Evolutionary conservation across 345 rosid species (phyloP).

Genomic region (Atalantia buxifolia): DNA sequence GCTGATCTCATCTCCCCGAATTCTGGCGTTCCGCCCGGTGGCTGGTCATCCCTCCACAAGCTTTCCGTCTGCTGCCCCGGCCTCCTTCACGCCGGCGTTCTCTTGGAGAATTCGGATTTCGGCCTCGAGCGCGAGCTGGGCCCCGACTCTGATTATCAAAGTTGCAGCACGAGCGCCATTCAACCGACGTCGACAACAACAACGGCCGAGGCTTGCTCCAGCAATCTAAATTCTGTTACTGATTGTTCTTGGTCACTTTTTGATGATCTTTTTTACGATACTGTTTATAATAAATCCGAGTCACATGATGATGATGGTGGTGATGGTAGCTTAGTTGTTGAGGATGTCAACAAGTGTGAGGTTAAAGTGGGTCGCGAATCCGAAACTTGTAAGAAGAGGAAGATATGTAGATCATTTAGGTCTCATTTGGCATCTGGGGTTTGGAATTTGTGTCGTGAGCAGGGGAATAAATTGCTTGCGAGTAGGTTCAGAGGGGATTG

Average conservation of each 20-base stretch:
- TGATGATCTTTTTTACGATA: conserved; percentile 78
- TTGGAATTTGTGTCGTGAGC: conserved; percentile 82
- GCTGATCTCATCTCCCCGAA: conserved; percentile 50
- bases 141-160: conserved; percentile 45
- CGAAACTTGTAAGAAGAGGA: conserved; percentile 43
- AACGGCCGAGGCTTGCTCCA: conserved; percentile 14
- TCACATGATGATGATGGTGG: conserved; percentile 20
- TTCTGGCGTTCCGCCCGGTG: conserved; percentile 40
- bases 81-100: conserved; percentile 76
- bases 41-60: conserved; percentile 78
- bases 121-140: conserved; percentile 94
- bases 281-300: conserved; percentile 49
- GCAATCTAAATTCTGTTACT: conserved; percentile 12
- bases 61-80: conserved; percentile 94
- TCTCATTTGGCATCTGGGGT: conserved; percentile 72
- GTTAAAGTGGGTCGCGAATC: conserved; percentile 26
- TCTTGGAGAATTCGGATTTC: conserved; percentile 89
- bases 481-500: conserved; percentile 87
- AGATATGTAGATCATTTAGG: conserved; percentile 39
- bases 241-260: conserved; percentile 65
- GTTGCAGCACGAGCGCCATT: neutral
- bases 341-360: conserved; percentile 22
- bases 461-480: conserved; percentile 82
- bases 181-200: neutral
- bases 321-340: neutral